A percentile compares a stretch with the other conserved stretches of the same genome.
Evolutionary conservation across 2,329 filamentous ascomycete genomes (phyloP).

Genomic region (Xenoacremonium recifei): DNA sequence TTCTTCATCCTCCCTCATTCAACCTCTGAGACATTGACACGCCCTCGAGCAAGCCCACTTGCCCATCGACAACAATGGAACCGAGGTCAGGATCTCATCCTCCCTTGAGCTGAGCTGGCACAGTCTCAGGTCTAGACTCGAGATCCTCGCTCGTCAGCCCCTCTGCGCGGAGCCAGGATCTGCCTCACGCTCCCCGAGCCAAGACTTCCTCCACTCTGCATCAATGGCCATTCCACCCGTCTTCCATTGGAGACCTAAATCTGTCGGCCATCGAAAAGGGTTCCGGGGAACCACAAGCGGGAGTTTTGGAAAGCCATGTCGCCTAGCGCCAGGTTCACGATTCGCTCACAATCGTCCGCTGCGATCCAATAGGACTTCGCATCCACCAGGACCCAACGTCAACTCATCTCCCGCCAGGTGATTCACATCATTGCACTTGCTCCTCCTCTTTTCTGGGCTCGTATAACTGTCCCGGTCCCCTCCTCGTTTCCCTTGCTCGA

Average conservation of each 20-base stretch:
- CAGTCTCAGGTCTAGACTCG: too few species aligned
- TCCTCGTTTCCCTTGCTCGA: too few species aligned
- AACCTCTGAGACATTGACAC: too few species aligned
- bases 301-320: background rate
- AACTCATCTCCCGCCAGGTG: conserved; percentile 19
- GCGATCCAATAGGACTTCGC: conserved; percentile 24
- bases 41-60: too few species aligned
- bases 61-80: too few species aligned
- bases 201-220: background rate
- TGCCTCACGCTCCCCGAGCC: too few species aligned
- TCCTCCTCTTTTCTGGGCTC: background rate
- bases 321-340: conserved; percentile 23
- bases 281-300: background rate
- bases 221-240: background rate
- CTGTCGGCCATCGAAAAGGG: conserved; percentile 2
- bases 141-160: too few species aligned
- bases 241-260: background rate
- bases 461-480: conserved; percentile 6
- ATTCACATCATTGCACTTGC: conserved; percentile 7
- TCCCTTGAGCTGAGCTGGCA: too few species aligned
- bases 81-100: too few species aligned
- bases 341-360: conserved; percentile 20
- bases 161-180: too few species aligned
- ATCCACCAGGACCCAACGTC: conserved; percentile 20
- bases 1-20: too few species aligned